Conservation (phyloP, 169 alveolate genomes). For the Plasmodium inui region DNA sequence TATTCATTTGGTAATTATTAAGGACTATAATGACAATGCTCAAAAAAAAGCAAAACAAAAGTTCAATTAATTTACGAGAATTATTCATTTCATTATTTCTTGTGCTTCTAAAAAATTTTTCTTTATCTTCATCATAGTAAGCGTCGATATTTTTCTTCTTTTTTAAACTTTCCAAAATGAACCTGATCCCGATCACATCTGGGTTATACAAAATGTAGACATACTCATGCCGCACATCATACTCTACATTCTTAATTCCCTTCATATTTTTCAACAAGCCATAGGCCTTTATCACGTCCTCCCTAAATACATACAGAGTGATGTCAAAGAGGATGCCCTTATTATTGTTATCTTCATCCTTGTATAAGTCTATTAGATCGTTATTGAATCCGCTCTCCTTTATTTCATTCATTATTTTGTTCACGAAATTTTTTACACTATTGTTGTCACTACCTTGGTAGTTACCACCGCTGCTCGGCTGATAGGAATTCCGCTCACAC, state of each 20-base stretch:
- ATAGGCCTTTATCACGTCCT: slow-evolving; percentile 66
- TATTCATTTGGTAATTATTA: slow-evolving; percentile 61
- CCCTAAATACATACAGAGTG: slow-evolving; percentile 55
- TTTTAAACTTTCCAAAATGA: slow-evolving; percentile 44
- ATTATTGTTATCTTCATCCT: slow-evolving; percentile 29
- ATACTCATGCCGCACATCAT: slow-evolving; percentile 43
- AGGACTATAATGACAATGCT: slow-evolving; percentile 51
- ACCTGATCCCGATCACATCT: slow-evolving; percentile 52
- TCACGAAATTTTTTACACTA: slow-evolving; percentile 38
- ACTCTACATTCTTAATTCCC: slow-evolving; percentile 67
- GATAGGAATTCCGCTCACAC: not conserved
- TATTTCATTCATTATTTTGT: slow-evolving; percentile 59
- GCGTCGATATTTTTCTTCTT: slow-evolving; percentile 71
- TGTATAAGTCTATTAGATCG: slow-evolving; percentile 53
- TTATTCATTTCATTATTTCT: slow-evolving; percentile 52
- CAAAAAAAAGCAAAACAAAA: slow-evolving; percentile 31
- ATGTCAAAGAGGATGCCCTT: slow-evolving; percentile 40
- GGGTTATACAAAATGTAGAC: slow-evolving; percentile 65
- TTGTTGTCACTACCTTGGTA: not conserved
- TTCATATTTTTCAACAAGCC: slow-evolving; percentile 36
- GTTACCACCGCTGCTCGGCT: not conserved
- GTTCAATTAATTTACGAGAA: slow-evolving; percentile 49
- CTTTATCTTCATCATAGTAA: slow-evolving; percentile 75
- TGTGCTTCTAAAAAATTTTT: slow-evolving; percentile 58
- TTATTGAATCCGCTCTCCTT: slow-evolving; percentile 59